A percentile compares a stretch with the other conserved stretches of the same genome.
phyloP scores from a whole-genome alignment of 83 land plant species.

The Picea abies region DNA sequence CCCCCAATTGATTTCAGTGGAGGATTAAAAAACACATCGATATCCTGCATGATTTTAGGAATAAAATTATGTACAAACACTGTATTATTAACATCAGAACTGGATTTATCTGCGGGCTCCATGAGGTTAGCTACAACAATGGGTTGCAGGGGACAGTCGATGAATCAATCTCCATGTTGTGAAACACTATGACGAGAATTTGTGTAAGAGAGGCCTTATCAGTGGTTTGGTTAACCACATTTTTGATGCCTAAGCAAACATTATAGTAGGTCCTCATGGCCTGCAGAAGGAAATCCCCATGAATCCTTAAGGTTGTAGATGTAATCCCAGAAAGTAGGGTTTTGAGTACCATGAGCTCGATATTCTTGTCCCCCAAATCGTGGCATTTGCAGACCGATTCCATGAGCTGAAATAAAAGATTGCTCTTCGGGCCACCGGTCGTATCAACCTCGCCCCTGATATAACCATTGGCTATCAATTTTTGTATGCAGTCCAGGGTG shows the following conservation, averaged over 20 bases:
- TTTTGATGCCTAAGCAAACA: no score
- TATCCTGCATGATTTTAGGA: slow-evolving; percentile 44
- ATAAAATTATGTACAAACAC: slow-evolving; percentile 45
- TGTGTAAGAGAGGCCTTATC: slow-evolving; percentile 51
- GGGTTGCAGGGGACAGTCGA: slow-evolving; percentile 41
- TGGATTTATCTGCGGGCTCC: no score
- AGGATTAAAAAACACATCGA: slow-evolving; percentile 17
- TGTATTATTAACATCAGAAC: slow-evolving; percentile 24
- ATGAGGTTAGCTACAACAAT: slow-evolving; percentile 34
- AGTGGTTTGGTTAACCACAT: slow-evolving; percentile 68
- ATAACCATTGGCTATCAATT: no score
- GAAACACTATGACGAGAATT: slow-evolving; percentile 49
- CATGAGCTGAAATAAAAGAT: no score
- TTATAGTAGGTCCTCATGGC: slow-evolving; percentile 45
- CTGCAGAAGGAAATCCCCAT: slow-evolving; percentile 74
- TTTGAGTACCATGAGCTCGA: slow-evolving; percentile 44
- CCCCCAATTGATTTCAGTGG: no score
- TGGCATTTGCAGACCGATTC: no score
- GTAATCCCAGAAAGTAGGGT: slow-evolving; percentile 88
- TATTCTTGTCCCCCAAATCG: no score
- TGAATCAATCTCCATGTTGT: slow-evolving; percentile 45
- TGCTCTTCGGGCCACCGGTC: no score
- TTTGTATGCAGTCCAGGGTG: no score
- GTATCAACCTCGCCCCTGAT: no score
- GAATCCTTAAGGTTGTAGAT: slow-evolving; percentile 70